Evolutionary conservation across 305 asterid species (phyloP).

Genomic region (Solanum chacoense): DNA sequence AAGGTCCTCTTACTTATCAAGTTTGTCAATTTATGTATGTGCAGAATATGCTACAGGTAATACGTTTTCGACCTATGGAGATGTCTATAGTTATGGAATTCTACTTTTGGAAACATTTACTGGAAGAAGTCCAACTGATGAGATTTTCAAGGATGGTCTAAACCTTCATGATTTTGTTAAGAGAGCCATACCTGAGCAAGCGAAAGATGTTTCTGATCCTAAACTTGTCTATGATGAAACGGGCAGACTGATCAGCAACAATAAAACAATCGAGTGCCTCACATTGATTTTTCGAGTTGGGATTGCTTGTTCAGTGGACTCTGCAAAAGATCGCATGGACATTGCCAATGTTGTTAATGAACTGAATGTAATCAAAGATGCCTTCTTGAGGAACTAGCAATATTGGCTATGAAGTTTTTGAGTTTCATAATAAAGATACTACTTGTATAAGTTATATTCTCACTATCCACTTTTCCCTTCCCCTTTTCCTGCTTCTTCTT

Average conservation of each 20-base stretch:
- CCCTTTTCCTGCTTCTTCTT: not conserved
- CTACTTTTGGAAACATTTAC: not conserved
- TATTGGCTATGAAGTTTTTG: not conserved
- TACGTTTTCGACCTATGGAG: not conserved
- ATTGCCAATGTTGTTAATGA: not conserved
- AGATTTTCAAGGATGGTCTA: not conserved
- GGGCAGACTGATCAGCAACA: not conserved
- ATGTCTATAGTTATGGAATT: not conserved
- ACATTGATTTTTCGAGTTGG: not conserved
- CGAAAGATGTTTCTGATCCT: not conserved
- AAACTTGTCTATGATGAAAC: not conserved
- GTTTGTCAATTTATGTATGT: not conserved
- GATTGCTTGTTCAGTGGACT: not conserved
- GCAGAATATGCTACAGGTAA: conserved; percentile 3
- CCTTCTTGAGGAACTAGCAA: not conserved
- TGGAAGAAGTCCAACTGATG: conserved; percentile 2
- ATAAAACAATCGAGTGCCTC: not conserved
- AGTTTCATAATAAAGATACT: not conserved
- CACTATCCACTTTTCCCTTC: not conserved
- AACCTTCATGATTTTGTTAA: not conserved
- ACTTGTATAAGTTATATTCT: not conserved
- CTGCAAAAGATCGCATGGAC: not conserved
- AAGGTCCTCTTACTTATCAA: not conserved
- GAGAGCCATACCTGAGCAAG: not conserved
- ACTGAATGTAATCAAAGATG: not conserved